Evolutionary conservation across 768 basidiomycete genomes (phyloP).

Genomic region (Peribolospora kevripleyi): DNA sequence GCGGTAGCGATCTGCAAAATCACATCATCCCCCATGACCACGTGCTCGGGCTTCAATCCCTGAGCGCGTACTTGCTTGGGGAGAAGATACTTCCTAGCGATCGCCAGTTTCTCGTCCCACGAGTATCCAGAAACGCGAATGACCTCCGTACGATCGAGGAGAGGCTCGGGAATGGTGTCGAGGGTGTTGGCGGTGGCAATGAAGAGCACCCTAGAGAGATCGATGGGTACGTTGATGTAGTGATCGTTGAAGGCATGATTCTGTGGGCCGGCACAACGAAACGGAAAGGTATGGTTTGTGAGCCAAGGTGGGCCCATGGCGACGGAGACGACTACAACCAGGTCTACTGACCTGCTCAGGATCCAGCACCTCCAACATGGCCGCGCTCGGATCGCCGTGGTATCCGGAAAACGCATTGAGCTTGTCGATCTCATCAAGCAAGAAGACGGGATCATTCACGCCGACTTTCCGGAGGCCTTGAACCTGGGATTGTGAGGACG

Average conservation of each 20-base stretch:
- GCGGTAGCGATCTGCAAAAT: slow-evolving; percentile 41
- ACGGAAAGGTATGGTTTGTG: background rate
- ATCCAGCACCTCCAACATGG: slow-evolving; percentile 71
- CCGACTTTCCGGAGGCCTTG: slow-evolving; percentile 69
- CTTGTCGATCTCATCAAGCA: slow-evolving; percentile 86
- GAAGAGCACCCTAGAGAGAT: slow-evolving; percentile 33
- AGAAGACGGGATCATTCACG: slow-evolving; percentile 49
- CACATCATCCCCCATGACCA: slow-evolving; percentile 42
- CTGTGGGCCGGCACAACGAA: slow-evolving; percentile 4
- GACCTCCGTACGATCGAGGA: slow-evolving; percentile 72
- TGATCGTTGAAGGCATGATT: slow-evolving; percentile 39
- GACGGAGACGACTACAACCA: slow-evolving; percentile 14
- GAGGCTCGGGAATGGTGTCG: slow-evolving; percentile 64
- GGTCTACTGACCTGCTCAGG: slow-evolving; percentile 32
- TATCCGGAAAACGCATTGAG: slow-evolving; percentile 34
- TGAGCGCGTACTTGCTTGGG: slow-evolving; percentile 69
- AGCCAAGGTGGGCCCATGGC: background rate
- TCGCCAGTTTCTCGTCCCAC: slow-evolving; percentile 62
- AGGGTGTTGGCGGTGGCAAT: slow-evolving; percentile 80
- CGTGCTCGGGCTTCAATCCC: slow-evolving; percentile 36
- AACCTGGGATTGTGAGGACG: slow-evolving; percentile 25
- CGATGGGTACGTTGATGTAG: slow-evolving; percentile 43
- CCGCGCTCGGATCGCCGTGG: slow-evolving; percentile 79
- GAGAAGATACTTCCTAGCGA: slow-evolving; percentile 61
- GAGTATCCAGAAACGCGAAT: slow-evolving; percentile 42